These are phyloP conservation scores for Iberis pinnata DNA, from an alignment of 345 rosid genomes.

Conservation along the genomic window DNA sequence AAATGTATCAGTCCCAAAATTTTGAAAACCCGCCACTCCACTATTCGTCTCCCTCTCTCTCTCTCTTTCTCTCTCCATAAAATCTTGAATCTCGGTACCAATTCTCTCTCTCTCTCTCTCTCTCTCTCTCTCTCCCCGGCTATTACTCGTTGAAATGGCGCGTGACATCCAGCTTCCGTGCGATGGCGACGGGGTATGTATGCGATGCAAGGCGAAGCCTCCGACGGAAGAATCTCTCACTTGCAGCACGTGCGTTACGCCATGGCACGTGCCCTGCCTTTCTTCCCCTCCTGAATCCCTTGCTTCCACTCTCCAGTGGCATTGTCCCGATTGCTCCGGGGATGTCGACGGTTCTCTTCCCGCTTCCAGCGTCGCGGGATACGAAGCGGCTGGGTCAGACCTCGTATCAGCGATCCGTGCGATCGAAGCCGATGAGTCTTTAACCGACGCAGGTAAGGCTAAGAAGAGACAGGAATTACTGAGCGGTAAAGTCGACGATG, in stretches of 20 bases:
- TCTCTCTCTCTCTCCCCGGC: background rate
- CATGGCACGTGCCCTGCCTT: slow-evolving; percentile 69
- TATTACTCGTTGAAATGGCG: slow-evolving; percentile 29
- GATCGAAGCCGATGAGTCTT: slow-evolving; percentile 42
- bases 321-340: slow-evolving; percentile 51
- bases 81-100: background rate
- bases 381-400: background rate
- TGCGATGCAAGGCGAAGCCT: slow-evolving; percentile 49
- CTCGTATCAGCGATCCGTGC: slow-evolving; percentile 32
- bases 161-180: slow-evolving; percentile 50
- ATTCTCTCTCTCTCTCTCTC: background rate
- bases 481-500: slow-evolving; percentile 33
- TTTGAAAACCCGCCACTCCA: background rate
- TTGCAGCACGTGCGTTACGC: slow-evolving; percentile 57
- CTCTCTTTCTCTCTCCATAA: slow-evolving; percentile 3
- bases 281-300: slow-evolving; percentile 38
- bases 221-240: slow-evolving; percentile 37
- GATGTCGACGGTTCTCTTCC: slow-evolving; percentile 4
- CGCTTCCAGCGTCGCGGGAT: background rate
- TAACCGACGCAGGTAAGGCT: slow-evolving; percentile 46
- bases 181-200: slow-evolving; percentile 56
- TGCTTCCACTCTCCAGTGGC: slow-evolving; percentile 45
- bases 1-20: background rate
- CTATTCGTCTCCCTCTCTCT: background rate
- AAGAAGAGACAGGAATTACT: slow-evolving; percentile 45